phyloP scores from a whole-genome alignment of 371 early-diverging fungal genomes.

The Lichtheimia ramosa region DNA sequence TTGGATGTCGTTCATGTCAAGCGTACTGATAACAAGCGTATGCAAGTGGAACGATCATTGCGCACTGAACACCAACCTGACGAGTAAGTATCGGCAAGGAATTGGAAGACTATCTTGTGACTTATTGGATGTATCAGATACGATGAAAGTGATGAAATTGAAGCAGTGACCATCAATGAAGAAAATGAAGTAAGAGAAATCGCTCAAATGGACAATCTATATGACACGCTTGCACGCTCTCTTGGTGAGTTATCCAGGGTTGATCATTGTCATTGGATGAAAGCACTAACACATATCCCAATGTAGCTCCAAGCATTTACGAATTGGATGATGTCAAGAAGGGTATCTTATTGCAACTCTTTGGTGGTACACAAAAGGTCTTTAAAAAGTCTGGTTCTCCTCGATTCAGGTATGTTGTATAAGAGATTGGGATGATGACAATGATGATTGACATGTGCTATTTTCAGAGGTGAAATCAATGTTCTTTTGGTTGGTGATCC shows the following conservation, averaged over 20 bases:
- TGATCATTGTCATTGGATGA: background rate
- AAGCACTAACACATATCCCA: background rate
- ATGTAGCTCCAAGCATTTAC: conserved; percentile 95
- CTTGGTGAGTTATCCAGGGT: conserved; percentile 43
- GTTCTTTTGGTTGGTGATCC: conserved; percentile 99
- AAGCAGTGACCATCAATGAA: conserved; percentile 57
- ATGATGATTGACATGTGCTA: background rate
- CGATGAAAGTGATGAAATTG: conserved; percentile 69
- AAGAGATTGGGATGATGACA: background rate
- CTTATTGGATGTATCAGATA: conserved; percentile 26
- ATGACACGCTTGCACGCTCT: conserved; percentile 81
- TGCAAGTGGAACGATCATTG: conserved; percentile 38
- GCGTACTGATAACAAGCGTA: conserved; percentile 74
- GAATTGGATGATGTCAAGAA: conserved; percentile 99
- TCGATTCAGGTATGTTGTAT: conserved; percentile 50
- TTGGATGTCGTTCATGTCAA: conserved; percentile 95
- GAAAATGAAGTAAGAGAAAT: conserved; percentile 66
- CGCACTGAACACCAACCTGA: conserved; percentile 54
- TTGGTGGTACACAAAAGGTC: conserved; percentile 94
- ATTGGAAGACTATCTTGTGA: background rate
- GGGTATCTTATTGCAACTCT: conserved; percentile 95
- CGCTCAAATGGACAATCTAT: conserved; percentile 66
- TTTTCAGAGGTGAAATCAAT: conserved; percentile 93
- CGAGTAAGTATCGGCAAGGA: conserved; percentile 22
- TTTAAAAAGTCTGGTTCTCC: conserved; percentile 75